Conservation (phyloP, 805 yeast species). For the Zygosaccharomyces pseudorouxii region DNA sequence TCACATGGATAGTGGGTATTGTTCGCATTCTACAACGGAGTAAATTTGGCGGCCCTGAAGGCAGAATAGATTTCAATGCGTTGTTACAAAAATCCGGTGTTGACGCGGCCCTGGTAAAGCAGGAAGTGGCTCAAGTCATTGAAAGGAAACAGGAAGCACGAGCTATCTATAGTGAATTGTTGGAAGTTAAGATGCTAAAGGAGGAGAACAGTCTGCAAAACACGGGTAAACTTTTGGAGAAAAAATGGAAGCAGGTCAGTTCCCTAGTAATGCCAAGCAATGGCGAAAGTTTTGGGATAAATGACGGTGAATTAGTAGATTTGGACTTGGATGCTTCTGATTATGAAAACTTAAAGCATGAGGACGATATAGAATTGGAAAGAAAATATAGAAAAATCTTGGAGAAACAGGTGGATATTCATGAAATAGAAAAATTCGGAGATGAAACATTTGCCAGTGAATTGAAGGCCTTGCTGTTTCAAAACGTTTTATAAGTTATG, state of each 20-base stretch:
- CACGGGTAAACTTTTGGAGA: conserved; percentile 33
- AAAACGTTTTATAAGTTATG: conserved; percentile 4
- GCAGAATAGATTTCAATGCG: conserved; percentile 43
- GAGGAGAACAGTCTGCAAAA: conserved; percentile 19
- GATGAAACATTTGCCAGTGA: conserved; percentile 20
- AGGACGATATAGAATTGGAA: conserved; percentile 28
- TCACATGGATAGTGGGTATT: conserved; percentile 69
- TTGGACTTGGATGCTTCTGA: conserved; percentile 34
- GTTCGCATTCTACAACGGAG: conserved; percentile 61
- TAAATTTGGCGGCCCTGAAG: conserved; percentile 39
- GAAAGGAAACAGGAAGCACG: conserved; percentile 36
- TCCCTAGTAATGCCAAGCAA: conserved; percentile 40
- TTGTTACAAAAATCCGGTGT: conserved; percentile 31
- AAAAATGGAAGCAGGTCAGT: conserved; percentile 43
- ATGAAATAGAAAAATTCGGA: conserved; percentile 29
- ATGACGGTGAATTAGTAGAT: conserved; percentile 47
- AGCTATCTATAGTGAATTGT: conserved; percentile 27
- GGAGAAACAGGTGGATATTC: conserved; percentile 15
- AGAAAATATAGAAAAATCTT: conserved; percentile 30
- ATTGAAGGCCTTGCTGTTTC: conserved; percentile 9
- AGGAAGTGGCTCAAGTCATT: conserved; percentile 40
- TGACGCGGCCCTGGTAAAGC: conserved; percentile 30
- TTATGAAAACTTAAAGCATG: conserved; percentile 20
- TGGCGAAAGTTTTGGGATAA: conserved; percentile 45
- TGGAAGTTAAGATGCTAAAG: conserved; percentile 24